These are phyloP conservation scores for Colletotrichum sp. DNA, from an alignment of 2,329 filamentous ascomycete genomes.

Conservation along the genomic window DNA sequence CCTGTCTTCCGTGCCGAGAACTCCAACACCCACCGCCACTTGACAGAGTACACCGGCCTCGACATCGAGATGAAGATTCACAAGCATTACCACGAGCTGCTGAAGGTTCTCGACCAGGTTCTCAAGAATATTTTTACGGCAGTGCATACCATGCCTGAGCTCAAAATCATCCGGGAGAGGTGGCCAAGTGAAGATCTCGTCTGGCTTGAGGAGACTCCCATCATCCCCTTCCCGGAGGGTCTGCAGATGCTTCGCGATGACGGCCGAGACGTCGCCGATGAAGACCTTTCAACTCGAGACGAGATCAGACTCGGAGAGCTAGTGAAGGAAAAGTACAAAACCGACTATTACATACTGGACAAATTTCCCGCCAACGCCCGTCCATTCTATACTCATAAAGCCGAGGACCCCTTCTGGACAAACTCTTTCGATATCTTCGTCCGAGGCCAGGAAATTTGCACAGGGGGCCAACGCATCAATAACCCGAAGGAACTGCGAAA, in stretches of 20 bases:
- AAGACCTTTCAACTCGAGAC: slow-evolving; percentile 84
- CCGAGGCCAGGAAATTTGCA: slow-evolving; percentile 90
- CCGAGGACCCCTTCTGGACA: slow-evolving; percentile 73
- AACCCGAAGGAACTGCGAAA: slow-evolving; percentile 75
- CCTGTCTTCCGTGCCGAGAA: slow-evolving; percentile 94
- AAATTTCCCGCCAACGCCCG: slow-evolving; percentile 86
- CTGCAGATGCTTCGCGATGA: slow-evolving; percentile 85
- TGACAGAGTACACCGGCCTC: slow-evolving; percentile 93
- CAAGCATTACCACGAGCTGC: slow-evolving; percentile 86
- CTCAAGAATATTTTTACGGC: slow-evolving; percentile 73
- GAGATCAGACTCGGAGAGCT: slow-evolving; percentile 86
- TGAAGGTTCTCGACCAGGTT: slow-evolving; percentile 77
- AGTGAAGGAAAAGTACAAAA: slow-evolving; percentile 84
- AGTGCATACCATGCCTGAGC: slow-evolving; percentile 61
- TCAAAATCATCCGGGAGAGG: slow-evolving; percentile 80
- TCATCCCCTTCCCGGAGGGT: slow-evolving; percentile 80
- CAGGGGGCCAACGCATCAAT: slow-evolving; percentile 92
- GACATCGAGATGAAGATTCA: slow-evolving; percentile 94
- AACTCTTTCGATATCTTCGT: slow-evolving; percentile 97
- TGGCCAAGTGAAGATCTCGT: slow-evolving; percentile 88
- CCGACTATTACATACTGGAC: slow-evolving; percentile 93
- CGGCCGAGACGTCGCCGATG: slow-evolving; percentile 75
- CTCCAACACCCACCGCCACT: slow-evolving; percentile 91
- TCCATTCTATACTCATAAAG: slow-evolving; percentile 92
- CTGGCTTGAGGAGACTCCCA: slow-evolving; percentile 84